Percentiles rank a stretch among this genome's conserved stretches.
These are phyloP conservation scores for Cladophialophora bantiana DNA, from an alignment of 2,329 filamentous ascomycete genomes.

Conservation along the genomic window DNA sequence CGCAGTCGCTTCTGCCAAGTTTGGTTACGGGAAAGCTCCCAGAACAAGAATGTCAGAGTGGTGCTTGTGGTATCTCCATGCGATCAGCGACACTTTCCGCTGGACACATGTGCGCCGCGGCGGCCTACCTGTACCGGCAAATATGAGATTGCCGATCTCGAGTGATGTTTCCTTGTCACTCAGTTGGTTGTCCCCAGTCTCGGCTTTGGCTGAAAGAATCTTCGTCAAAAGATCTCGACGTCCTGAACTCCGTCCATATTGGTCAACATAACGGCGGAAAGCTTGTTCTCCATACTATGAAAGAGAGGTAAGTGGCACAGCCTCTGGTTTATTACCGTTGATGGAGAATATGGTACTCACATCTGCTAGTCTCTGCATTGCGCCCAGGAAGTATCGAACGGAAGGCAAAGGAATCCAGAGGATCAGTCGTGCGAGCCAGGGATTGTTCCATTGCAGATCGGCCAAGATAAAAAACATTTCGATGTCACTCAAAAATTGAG, in stretches of 20 bases:
- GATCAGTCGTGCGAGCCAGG: slow-evolving; percentile 8
- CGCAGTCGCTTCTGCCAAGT: slow-evolving; percentile 39
- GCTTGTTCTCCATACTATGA: slow-evolving; percentile 23
- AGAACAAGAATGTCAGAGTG: slow-evolving; percentile 43
- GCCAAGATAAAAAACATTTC: slow-evolving; percentile 23
- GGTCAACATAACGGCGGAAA: slow-evolving; percentile 20
- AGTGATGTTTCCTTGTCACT: slow-evolving; percentile 15
- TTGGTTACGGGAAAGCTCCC: slow-evolving; percentile 37
- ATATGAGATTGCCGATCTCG: slow-evolving; percentile 29
- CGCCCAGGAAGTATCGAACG: slow-evolving; percentile 16
- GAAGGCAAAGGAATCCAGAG: not conserved
- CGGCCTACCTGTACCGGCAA: slow-evolving; percentile 29
- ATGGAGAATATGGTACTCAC: slow-evolving; percentile 3
- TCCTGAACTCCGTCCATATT: slow-evolving; percentile 23
- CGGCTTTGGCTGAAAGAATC: slow-evolving; percentile 17
- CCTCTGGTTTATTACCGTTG: not conserved
- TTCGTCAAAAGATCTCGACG: slow-evolving; percentile 30
- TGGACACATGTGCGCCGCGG: not conserved
- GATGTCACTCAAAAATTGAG: slow-evolving; percentile 17
- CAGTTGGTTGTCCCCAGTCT: slow-evolving; percentile 15
- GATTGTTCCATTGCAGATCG: slow-evolving; percentile 16
- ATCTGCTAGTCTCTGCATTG: slow-evolving; percentile 13
- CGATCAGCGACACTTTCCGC: not conserved
- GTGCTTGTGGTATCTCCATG: slow-evolving; percentile 50
- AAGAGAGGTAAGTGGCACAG: not conserved